Evolutionary conservation across 2,329 filamentous ascomycete species (phyloP).

Genomic region (Metarhizium anisopliae): DNA sequence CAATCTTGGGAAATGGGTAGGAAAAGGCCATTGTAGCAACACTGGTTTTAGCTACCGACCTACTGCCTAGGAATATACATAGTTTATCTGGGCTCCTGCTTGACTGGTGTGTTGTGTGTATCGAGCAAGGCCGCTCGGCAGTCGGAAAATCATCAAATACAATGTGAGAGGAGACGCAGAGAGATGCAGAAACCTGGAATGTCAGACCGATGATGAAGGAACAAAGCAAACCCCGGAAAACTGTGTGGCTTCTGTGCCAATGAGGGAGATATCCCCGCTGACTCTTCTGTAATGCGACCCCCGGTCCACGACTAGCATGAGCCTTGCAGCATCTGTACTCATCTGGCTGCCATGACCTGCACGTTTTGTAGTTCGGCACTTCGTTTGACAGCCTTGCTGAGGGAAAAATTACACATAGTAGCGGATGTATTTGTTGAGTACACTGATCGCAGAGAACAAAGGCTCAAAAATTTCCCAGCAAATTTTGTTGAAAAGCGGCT

Average conservation of each 20-base stretch:
- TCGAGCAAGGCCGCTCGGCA: not conserved
- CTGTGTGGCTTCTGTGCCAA: not conserved
- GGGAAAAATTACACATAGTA: not conserved
- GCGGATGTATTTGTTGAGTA: not conserved
- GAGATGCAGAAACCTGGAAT: not conserved
- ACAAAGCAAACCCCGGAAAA: not conserved
- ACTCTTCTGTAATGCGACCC: not conserved
- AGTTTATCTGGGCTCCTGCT: too few relatives aligned
- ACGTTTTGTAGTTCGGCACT: not conserved
- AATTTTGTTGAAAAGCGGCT: not conserved
- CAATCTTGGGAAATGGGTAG: not conserved
- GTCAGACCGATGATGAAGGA: not conserved
- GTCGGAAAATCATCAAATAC: not conserved
- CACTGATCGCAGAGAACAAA: not conserved
- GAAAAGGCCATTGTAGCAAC: not conserved
- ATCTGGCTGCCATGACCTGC: not conserved
- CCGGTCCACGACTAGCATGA: not conserved
- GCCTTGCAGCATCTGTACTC: not conserved
- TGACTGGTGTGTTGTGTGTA: too few relatives aligned
- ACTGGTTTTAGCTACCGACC: too few relatives aligned
- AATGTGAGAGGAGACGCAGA: not conserved
- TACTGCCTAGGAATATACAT: too few relatives aligned
- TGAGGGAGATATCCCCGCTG: not conserved
- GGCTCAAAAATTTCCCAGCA: not conserved
- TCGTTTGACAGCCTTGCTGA: not conserved